Evolutionary conservation across 108 stramenopile species (phyloP), one percentile per base, ranked within the genome.

Genomic region (Nitzschia palea): DNA sequence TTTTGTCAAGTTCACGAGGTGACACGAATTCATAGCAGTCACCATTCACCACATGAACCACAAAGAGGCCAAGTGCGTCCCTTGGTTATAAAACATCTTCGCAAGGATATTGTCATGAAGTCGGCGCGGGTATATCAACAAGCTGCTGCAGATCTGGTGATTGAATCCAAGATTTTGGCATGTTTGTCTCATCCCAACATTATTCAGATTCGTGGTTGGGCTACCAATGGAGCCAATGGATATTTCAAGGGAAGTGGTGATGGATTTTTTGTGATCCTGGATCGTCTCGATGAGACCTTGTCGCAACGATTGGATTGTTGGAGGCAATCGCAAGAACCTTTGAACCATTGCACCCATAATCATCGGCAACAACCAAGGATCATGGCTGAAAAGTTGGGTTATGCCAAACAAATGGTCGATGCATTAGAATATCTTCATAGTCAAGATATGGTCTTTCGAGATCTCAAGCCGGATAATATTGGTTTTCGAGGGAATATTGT

Each of bases 381-480:
- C 31, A 25, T 50, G n/a, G 48, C 50, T 44, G 45, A 33, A 8
- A 55, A 55, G 27, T 12, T 71, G 17, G 42, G 48, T 9, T 62
- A 55, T 33, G 83, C 86, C 4, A 66, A 58, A 42, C 77, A 77
- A 60, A 77, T 92, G 28, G 84, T 87, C 9, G 58, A 54, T 26
- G 87, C 88, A 0, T 48, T 92, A 42, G 74, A 76, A 9, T 92
- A 89, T 60, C 77, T 92, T 3, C 88, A 92, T 68, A 60, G 70
- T 22, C 62, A 62, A 43, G 52, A 76, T 23, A 70, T 92, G 31
- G 68, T 92, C 18, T 86, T 82, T 70, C 72, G 90, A 8, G 90
- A 92, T 47, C 61, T 89, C 55, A 92, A 92, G 32, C 79, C 80
- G 3, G 73, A 79, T 60, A 91, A 91, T 56, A 69, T 91, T 66